Percentiles rank a stretch among this genome's conserved stretches.
Evolutionary conservation across 352 stramenopile species (phyloP).

Genomic region (Globisporangium spinosum): DNA sequence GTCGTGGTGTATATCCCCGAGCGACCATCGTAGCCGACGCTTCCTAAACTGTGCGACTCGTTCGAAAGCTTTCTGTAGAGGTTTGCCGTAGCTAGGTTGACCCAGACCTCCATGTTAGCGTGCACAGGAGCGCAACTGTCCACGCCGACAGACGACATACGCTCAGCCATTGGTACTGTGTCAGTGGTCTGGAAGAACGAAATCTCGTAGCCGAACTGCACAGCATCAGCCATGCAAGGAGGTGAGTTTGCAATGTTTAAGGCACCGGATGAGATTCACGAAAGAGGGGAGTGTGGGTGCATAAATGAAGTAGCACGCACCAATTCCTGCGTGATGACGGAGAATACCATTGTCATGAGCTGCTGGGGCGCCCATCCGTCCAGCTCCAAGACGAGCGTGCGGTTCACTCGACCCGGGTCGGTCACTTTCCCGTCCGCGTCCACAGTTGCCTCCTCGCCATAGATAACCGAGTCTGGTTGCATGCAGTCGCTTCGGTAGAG

Average conservation of each 20-base stretch:
- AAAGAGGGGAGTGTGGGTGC: background rate
- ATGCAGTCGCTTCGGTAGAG: conserved; percentile 34
- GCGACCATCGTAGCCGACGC: conserved; percentile 37
- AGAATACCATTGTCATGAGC: conserved; percentile 35
- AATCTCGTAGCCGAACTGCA: conserved; percentile 40
- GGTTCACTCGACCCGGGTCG: conserved; percentile 30
- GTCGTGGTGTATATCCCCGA: conserved; percentile 39
- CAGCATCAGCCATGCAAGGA: background rate
- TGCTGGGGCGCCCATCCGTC: conserved; percentile 35
- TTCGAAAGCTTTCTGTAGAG: conserved; percentile 19
- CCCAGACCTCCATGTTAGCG: conserved; percentile 24
- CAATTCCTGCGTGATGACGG: conserved; percentile 49
- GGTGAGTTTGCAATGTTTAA: background rate
- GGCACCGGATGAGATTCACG: background rate
- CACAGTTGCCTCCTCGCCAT: conserved; percentile 32
- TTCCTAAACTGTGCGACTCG: conserved; percentile 32
- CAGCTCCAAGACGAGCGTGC: conserved; percentile 44
- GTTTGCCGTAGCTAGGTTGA: conserved; percentile 9
- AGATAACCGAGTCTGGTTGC: conserved; percentile 23
- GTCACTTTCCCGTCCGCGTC: conserved; percentile 24
- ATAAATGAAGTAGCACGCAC: conserved; percentile 16
- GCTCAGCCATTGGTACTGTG: conserved; percentile 24
- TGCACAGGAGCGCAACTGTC: conserved; percentile 31
- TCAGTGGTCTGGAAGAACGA: conserved; percentile 28
- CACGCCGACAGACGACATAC: conserved; percentile 27